Evolutionary conservation across 176 grass and related monocot genomes (phyloP).

Genomic region (Areca catechu): DNA sequence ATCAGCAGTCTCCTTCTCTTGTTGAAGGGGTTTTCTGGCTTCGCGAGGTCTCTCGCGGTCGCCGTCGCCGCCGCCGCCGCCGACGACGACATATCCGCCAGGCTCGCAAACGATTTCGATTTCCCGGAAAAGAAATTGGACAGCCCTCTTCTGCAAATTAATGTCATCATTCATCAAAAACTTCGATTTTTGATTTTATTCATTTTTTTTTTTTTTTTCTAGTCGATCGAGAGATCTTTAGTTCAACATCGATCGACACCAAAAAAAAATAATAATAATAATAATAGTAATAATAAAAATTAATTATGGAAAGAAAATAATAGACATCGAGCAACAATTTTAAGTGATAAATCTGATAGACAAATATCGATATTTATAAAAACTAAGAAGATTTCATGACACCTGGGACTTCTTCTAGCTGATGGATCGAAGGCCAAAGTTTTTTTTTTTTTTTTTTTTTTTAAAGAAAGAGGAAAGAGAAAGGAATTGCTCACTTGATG

Average conservation of each 20-base stretch:
- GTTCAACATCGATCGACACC: no score
- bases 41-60: slow-evolving; percentile 47
- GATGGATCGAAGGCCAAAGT: neutral
- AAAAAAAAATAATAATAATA: no score
- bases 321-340: slow-evolving; percentile 5
- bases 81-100: slow-evolving; percentile 49
- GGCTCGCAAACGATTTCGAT: slow-evolving; percentile 73
- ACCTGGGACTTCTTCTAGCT: no score
- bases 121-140: slow-evolving; percentile 87
- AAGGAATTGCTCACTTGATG: slow-evolving; percentile 36
- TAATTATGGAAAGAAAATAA: neutral
- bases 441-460: no score
- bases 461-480: no score
- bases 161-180: neutral
- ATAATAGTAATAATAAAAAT: no score
- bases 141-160: slow-evolving; percentile 37
- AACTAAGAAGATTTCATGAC: no score
- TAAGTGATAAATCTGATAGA: neutral
- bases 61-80: no score
- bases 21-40: slow-evolving; percentile 92
- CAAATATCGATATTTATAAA: neutral
- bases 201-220: no score
- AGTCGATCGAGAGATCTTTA: no score
- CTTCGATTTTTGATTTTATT: neutral
- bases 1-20: slow-evolving; percentile 53